Evolutionary conservation across 2,329 filamentous ascomycete genomes (phyloP).

Genomic region (Verticillium tricorpus): DNA sequence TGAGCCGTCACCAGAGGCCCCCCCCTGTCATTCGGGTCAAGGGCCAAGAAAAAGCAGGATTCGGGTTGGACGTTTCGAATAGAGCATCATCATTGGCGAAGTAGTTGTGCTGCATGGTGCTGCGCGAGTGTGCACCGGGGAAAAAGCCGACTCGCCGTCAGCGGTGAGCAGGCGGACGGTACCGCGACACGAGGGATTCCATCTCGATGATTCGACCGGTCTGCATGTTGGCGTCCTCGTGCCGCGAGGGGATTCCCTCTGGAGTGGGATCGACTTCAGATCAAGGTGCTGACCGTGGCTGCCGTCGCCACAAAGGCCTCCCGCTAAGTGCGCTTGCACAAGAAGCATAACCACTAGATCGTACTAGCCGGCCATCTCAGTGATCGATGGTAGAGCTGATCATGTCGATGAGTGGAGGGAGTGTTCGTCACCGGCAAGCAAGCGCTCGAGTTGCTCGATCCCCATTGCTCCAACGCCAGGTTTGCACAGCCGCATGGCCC

Average conservation of each 20-base stretch:
- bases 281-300: background rate
- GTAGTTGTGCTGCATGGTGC: background rate
- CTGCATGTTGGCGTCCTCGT: background rate
- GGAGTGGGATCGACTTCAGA: background rate
- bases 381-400: background rate
- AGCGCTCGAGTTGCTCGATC: background rate
- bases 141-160: background rate
- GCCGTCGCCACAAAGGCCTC: background rate
- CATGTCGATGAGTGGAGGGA: background rate
- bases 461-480: background rate
- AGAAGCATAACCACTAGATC: background rate
- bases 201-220: background rate
- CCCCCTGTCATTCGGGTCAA: background rate
- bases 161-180: background rate
- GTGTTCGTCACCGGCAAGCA: background rate
- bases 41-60: background rate
- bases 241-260: background rate
- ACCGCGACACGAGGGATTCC: background rate
- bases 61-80: background rate
- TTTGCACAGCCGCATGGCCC: background rate
- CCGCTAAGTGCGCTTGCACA: background rate
- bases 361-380: background rate
- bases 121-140: background rate
- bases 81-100: background rate
- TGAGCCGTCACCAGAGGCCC: background rate